Evolutionary conservation across 208 protist species (phyloP).

Genomic region (Blechomonas ayalai): DNA sequence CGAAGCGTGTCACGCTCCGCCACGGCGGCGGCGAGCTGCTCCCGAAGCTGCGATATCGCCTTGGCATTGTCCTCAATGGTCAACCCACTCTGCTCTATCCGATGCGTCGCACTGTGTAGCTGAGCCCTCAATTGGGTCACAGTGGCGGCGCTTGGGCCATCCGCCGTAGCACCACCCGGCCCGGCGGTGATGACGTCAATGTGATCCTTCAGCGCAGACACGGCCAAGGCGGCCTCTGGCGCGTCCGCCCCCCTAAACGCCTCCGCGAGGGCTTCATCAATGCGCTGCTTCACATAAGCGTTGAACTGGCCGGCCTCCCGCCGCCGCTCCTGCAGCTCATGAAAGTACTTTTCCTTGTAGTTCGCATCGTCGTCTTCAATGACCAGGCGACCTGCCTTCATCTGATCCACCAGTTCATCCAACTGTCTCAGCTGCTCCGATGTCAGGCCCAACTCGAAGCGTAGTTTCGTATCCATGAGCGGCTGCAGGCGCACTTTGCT

Average conservation of each 20-base stretch:
- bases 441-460: constrained; percentile 74
- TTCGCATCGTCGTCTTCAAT: constrained; percentile 50
- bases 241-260: constrained; percentile 36
- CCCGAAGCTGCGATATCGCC: constrained; percentile 35
- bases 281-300: constrained; percentile 59
- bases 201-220: constrained; percentile 52
- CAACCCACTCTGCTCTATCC: constrained; percentile 58
- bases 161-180: not conserved
- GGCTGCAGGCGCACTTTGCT: constrained; percentile 86
- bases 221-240: constrained; percentile 23
- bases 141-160: not conserved
- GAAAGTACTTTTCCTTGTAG: constrained; percentile 78
- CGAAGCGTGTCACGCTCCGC: constrained; percentile 52
- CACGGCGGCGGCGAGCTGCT: constrained; percentile 38
- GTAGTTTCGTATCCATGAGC: constrained; percentile 81
- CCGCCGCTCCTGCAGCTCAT: constrained; percentile 47
- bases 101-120: constrained; percentile 31
- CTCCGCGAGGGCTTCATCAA: constrained; percentile 52
- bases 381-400: constrained; percentile 56
- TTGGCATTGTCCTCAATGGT: constrained; percentile 43
- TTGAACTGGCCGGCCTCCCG: constrained; percentile 73
- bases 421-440: constrained; percentile 78
- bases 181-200: constrained; percentile 50
- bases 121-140: constrained; percentile 16
- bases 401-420: constrained; percentile 75